Conservation (phyloP, 164 flowering plant species). For the Berberis thunbergii region DNA sequence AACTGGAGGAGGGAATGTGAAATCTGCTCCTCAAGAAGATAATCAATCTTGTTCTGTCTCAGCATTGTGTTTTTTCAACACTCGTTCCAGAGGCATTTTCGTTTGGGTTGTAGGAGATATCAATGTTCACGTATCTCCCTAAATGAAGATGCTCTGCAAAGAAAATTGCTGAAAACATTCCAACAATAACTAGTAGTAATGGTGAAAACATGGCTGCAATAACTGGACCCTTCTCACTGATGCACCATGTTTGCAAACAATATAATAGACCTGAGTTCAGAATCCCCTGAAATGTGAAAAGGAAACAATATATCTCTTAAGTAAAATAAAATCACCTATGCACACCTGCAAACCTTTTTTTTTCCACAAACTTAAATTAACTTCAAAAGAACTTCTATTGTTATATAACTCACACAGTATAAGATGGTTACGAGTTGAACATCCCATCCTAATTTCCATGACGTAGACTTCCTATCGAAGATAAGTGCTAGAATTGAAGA, state of each 20-base stretch:
- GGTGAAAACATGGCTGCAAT: constrained; percentile 42
- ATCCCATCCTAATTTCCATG: constrained; percentile 36
- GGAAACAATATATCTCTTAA: neutral
- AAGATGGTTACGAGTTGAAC: constrained; percentile 31
- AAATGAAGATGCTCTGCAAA: constrained; percentile 35
- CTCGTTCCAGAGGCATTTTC: too few species aligned
- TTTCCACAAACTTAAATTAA: too few species aligned
- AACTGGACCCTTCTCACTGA: constrained; percentile 36
- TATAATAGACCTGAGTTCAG: constrained; percentile 22
- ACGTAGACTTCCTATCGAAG: constrained; percentile 16
- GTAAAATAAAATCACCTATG: neutral
- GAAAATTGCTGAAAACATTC: constrained; percentile 29
- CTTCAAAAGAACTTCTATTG: neutral
- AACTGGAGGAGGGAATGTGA: neutral
- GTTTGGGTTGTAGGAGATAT: too few species aligned
- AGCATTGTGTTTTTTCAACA: too few species aligned
- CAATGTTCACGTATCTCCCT: constrained; percentile 4
- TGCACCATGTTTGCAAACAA: constrained; percentile 37
- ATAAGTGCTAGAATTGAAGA: constrained; percentile 26
- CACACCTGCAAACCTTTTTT: neutral
- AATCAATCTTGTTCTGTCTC: too few species aligned
- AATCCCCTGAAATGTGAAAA: constrained; percentile 24
- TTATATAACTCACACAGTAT: constrained; percentile 20
- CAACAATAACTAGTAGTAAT: constrained; percentile 18
- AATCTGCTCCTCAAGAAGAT: neutral